Evolutionary conservation across 257 asterid genomes (phyloP).

Genomic region (Solanum piurae): DNA sequence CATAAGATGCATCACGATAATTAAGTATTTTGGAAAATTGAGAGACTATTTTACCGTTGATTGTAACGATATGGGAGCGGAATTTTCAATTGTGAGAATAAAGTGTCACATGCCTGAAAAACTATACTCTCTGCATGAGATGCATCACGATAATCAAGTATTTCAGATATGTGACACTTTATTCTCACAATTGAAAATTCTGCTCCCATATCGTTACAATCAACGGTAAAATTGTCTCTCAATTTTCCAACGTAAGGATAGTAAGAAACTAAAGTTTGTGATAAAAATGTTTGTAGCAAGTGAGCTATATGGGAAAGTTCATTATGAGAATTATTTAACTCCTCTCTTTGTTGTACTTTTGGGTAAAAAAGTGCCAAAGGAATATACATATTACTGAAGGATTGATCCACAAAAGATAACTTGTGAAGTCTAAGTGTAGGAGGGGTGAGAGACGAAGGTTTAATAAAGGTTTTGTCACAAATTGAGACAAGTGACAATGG

Average conservation of each 20-base stretch:
- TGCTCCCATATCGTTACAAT: too few relatives aligned
- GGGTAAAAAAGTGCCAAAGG: neutral
- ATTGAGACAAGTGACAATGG: neutral
- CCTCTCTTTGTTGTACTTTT: neutral
- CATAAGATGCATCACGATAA: neutral
- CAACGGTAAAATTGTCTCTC: too few relatives aligned
- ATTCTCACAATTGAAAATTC: too few relatives aligned
- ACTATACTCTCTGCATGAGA: too few relatives aligned
- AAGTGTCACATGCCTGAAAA: too few relatives aligned
- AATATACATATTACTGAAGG: neutral
- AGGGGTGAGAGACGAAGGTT: neutral
- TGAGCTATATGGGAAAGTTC: neutral
- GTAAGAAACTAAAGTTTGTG: neutral
- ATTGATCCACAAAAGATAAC: neutral
- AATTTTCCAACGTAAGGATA: too few relatives aligned
- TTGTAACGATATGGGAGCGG: too few relatives aligned
- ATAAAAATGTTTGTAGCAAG: neutral
- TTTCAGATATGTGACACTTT: too few relatives aligned
- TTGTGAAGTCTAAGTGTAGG: neutral
- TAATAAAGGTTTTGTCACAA: neutral
- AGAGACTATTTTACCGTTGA: too few relatives aligned
- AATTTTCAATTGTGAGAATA: too few relatives aligned
- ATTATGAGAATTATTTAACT: neutral
- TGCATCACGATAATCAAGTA: too few relatives aligned
- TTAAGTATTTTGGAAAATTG: neutral